Evolutionary conservation across 192 early-diverging fungal species (phyloP).

Genomic region (Umbelopsis isabellina): DNA sequence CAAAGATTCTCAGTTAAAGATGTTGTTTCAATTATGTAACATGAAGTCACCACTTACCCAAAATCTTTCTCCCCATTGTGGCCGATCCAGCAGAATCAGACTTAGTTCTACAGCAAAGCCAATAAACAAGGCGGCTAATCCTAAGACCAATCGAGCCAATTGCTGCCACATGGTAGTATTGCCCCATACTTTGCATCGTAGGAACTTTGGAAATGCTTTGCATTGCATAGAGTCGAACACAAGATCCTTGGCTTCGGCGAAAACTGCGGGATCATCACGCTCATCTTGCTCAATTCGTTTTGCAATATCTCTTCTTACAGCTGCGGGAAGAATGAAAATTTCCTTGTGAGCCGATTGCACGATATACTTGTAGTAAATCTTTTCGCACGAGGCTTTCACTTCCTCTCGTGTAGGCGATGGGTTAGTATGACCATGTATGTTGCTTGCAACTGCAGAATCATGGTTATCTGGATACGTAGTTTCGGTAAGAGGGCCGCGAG

Average conservation of each 20-base stretch:
- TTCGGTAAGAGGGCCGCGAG: not conserved
- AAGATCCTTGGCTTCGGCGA: slow-evolving; percentile 58
- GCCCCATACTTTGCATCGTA: slow-evolving; percentile 56
- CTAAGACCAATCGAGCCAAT: slow-evolving; percentile 47
- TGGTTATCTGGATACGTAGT: not conserved
- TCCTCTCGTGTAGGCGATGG: slow-evolving; percentile 46
- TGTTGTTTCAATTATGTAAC: not conserved
- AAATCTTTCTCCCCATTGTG: slow-evolving; percentile 46
- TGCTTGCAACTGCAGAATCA: slow-evolving; percentile 12
- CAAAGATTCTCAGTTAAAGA: not conserved
- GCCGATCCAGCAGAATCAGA: slow-evolving; percentile 57
- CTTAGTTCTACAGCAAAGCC: slow-evolving; percentile 54
- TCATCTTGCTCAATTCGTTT: slow-evolving; percentile 29
- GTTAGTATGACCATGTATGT: not conserved
- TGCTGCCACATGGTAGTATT: slow-evolving; percentile 56
- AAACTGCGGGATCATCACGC: slow-evolving; percentile 54
- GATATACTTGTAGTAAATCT: slow-evolving; percentile 55
- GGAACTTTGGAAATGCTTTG: slow-evolving; percentile 59
- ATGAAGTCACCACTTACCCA: slow-evolving; percentile 45
- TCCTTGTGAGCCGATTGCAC: slow-evolving; percentile 44
- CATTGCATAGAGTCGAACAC: slow-evolving; percentile 55
- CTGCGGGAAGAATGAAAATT: slow-evolving; percentile 40
- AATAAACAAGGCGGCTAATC: slow-evolving; percentile 51
- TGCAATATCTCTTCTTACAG: slow-evolving; percentile 29
- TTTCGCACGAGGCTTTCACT: slow-evolving; percentile 48